Evolutionary conservation across 768 basidiomycete genomes (phyloP).

Genomic region (Pulveroboletus sp.): DNA sequence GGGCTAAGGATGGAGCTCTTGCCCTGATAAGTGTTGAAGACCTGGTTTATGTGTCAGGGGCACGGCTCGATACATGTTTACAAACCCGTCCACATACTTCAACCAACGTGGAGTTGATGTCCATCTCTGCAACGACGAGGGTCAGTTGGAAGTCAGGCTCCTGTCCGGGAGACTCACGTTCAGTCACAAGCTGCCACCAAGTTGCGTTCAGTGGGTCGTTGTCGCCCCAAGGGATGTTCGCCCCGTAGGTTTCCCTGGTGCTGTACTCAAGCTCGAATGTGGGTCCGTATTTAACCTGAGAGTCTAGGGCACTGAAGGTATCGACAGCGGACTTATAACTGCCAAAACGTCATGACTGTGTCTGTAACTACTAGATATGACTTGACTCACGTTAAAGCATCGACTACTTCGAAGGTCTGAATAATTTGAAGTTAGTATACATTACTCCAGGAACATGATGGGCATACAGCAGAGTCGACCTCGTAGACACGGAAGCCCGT

Average conservation of each 20-base stretch:
- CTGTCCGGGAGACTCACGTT: conserved; percentile 42
- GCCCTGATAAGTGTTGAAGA: conserved; percentile 67
- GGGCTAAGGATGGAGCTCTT: conserved; percentile 54
- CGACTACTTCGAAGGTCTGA: conserved; percentile 75
- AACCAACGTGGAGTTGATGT: conserved; percentile 51
- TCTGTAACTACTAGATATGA: not conserved
- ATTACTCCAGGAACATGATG: not conserved
- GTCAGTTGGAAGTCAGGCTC: not conserved
- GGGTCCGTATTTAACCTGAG: conserved; percentile 53
- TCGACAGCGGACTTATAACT: conserved; percentile 67
- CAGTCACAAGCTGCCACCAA: conserved; percentile 79
- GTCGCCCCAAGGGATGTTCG: conserved; percentile 49
- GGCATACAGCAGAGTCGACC: conserved; percentile 50
- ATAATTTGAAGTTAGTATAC: conserved; percentile 1
- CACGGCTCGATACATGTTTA: not conserved
- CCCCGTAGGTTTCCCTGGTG: conserved; percentile 64
- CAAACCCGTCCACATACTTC: conserved; percentile 35
- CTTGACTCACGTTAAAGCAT: conserved; percentile 64
- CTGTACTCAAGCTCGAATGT: conserved; percentile 61
- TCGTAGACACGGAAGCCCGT: conserved; percentile 58
- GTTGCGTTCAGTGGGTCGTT: conserved; percentile 74
- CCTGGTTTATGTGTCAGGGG: conserved; percentile 32
- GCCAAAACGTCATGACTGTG: not conserved
- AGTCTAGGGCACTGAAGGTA: conserved; percentile 53
- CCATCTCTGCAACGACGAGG: conserved; percentile 44